Percentiles rank a stretch among this genome's conserved stretches.
Evolutionary conservation across 805 yeast species (phyloP).

Genomic region (Starmera quercuum): DNA sequence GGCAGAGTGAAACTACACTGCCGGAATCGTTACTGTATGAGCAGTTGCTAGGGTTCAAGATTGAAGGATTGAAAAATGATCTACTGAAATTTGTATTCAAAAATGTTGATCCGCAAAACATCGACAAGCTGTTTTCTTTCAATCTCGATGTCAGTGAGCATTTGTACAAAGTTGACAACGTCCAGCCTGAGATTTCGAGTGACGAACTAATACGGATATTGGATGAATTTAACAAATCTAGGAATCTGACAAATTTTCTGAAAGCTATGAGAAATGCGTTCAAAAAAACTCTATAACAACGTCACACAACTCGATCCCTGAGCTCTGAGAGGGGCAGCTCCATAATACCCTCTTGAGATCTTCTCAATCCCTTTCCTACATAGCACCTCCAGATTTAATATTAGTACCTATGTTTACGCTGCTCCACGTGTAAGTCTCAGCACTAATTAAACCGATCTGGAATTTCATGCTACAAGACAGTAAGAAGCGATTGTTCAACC

Average conservation of each 20-base stretch:
- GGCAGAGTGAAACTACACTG: constrained; percentile 38
- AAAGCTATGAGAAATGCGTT: constrained; percentile 14
- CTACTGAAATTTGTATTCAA: constrained; percentile 40
- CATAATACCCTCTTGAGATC: no score
- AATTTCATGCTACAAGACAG: no score
- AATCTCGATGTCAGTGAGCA: constrained; percentile 39
- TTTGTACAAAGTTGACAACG: constrained; percentile 27
- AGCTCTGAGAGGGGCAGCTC: no score
- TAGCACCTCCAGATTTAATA: no score
- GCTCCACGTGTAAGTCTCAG: no score
- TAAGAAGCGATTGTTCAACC: no score
- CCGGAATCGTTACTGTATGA: constrained; percentile 50
- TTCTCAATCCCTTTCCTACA: no score
- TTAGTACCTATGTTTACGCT: no score
- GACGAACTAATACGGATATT: constrained; percentile 13
- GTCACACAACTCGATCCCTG: no score
- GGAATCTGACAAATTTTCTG: constrained; percentile 16
- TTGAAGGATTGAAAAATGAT: constrained; percentile 42
- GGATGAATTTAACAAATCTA: constrained; percentile 7
- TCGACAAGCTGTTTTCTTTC: constrained; percentile 33
- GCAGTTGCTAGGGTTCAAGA: constrained; percentile 42
- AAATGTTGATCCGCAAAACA: constrained; percentile 37
- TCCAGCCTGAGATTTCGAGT: constrained; percentile 30
- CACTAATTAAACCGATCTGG: no score
- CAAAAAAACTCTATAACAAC: no score